phyloP scores from a whole-genome alignment of 2,329 filamentous ascomycete genomes.

The Cladosporium halotolerans region DNA sequence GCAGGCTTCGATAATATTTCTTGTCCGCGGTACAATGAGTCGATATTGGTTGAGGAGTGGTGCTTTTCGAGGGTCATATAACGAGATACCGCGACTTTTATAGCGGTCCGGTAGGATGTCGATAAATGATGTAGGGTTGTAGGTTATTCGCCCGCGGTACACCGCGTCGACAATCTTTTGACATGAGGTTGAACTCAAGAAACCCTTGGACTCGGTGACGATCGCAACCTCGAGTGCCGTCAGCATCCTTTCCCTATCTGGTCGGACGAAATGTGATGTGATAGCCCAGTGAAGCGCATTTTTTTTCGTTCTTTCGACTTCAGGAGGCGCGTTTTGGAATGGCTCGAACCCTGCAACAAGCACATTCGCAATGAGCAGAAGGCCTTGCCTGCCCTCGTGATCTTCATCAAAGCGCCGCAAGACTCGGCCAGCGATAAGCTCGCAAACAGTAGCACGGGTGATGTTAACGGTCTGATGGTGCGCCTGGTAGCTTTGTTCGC shows the following conservation, averaged over 20 bases:
- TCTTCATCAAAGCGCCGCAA: constrained; percentile 74
- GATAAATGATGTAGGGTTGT: constrained; percentile 74
- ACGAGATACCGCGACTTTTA: constrained; percentile 72
- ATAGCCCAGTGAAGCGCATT: constrained; percentile 40
- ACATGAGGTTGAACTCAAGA: constrained; percentile 69
- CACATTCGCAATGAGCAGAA: constrained; percentile 70
- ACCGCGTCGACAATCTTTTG: constrained; percentile 79
- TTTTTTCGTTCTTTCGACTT: constrained; percentile 56
- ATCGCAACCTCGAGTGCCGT: constrained; percentile 80
- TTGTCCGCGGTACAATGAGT: constrained; percentile 71
- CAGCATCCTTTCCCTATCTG: constrained; percentile 53
- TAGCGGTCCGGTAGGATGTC: constrained; percentile 82
- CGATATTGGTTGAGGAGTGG: constrained; percentile 79
- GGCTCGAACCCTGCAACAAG: constrained; percentile 79
- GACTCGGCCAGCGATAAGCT: constrained; percentile 71
- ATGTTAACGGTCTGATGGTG: constrained; percentile 77
- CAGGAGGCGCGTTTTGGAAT: constrained; percentile 71
- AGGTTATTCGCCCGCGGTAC: constrained; percentile 72
- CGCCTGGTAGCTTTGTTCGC: constrained; percentile 67
- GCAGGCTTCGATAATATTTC: constrained; percentile 66
- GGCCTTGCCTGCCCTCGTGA: constrained; percentile 61
- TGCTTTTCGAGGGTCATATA: constrained; percentile 71
- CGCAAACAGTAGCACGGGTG: constrained; percentile 71
- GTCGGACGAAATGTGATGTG: constrained; percentile 34
- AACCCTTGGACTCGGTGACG: constrained; percentile 71